Conservation (phyloP, 805 yeast genomes). For the Hanseniaspora occidentalis region DNA sequence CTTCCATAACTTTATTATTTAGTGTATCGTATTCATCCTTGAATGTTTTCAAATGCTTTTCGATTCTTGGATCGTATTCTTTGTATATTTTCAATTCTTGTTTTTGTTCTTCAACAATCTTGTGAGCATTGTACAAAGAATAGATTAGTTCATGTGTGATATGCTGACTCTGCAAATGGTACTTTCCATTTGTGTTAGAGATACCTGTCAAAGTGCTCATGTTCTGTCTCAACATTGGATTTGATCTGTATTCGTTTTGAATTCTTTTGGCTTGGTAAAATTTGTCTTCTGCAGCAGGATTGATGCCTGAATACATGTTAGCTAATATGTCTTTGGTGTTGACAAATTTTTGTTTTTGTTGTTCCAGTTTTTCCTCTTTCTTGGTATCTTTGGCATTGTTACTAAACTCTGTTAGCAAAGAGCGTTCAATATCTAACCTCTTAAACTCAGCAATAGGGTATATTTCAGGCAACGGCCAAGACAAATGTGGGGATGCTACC, state of each 20-base stretch:
- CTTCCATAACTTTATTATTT: conserved; percentile 31
- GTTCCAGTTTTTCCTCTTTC: too few species aligned
- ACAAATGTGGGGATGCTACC: conserved; percentile 32
- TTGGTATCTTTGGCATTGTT: conserved; percentile 4
- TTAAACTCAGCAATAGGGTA: conserved; percentile 49
- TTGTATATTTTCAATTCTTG: conserved; percentile 37
- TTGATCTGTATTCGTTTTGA: conserved; percentile 53
- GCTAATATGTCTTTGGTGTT: conserved; percentile 9
- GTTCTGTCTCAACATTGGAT: conserved; percentile 44
- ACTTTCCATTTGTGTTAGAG: conserved; percentile 27
- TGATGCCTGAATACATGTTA: conserved; percentile 10
- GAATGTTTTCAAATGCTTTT: conserved; percentile 32
- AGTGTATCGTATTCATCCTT: conserved; percentile 34
- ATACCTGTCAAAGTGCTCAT: conserved; percentile 39
- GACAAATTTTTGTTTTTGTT: background rate
- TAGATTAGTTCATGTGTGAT: conserved; percentile 55
- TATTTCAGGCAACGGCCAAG: conserved; percentile 76
- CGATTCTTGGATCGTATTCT: conserved; percentile 27
- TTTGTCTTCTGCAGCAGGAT: conserved; percentile 6
- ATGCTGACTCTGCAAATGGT: conserved; percentile 26
- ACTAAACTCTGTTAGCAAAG: conserved; percentile 61
- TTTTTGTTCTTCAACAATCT: conserved; percentile 30
- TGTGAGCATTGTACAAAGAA: conserved; percentile 37
- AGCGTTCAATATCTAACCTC: conserved; percentile 67
- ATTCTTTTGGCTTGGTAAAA: conserved; percentile 53